Conservation (phyloP, 805 yeast genomes). For the Hanseniaspora osmophila region DNA sequence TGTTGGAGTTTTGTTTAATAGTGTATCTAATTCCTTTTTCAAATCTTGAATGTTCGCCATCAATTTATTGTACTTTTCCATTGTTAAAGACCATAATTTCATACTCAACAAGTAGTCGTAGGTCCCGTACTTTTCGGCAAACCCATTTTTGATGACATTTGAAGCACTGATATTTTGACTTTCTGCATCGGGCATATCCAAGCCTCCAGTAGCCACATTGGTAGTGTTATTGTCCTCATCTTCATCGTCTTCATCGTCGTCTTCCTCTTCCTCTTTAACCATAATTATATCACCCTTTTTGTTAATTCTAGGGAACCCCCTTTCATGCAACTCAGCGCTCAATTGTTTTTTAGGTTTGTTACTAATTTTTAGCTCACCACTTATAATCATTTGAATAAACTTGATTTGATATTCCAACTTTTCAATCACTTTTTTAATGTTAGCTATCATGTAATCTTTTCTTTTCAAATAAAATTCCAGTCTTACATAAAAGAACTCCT, state of each 20-base stretch:
- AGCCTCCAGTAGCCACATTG: conserved; percentile 8
- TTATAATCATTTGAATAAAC: conserved; percentile 82
- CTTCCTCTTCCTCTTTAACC: conserved; percentile 19
- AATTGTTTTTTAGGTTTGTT: conserved; percentile 59
- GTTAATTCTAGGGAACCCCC: conserved; percentile 65
- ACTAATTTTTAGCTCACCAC: conserved; percentile 49
- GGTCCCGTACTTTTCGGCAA: conserved; percentile 41
- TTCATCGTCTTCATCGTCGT: conserved; percentile 26
- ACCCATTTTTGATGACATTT: conserved; percentile 24
- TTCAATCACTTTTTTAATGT: conserved; percentile 60
- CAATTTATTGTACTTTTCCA: conserved; percentile 73
- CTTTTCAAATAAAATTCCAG: conserved; percentile 83
- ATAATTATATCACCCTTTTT: conserved; percentile 51
- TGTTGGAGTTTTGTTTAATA: conserved; percentile 60
- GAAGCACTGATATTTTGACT: conserved; percentile 7
- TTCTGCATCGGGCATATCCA: conserved; percentile 8
- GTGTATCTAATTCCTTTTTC: conserved; percentile 51
- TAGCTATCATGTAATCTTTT: conserved; percentile 62
- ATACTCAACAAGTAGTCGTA: conserved; percentile 84
- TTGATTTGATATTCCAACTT: conserved; percentile 73
- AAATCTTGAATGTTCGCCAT: conserved; percentile 58
- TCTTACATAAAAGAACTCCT: conserved; percentile 75
- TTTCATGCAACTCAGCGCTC: conserved; percentile 43
- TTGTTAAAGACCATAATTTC: conserved; percentile 88
- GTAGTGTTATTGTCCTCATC: conserved; percentile 28